Conservation (phyloP, 768 basidiomycete species). For the Podaxis sp. region DNA sequence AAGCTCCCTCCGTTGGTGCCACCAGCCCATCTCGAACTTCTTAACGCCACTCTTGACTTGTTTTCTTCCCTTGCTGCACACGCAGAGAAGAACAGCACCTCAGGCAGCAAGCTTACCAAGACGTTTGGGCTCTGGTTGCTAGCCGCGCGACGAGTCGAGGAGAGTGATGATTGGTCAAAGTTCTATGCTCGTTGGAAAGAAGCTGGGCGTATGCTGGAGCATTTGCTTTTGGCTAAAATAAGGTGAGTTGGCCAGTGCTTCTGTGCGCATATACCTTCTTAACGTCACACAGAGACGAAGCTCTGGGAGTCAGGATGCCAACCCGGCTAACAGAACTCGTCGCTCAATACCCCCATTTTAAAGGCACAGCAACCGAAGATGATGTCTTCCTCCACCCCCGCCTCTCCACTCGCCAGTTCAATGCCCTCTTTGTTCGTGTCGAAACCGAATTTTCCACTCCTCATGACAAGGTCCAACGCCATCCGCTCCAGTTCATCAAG, state of each 20-base stretch:
- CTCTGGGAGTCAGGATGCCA: constrained; percentile 54
- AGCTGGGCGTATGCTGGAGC: constrained; percentile 70
- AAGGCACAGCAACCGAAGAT: constrained; percentile 30
- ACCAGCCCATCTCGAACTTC: constrained; percentile 52
- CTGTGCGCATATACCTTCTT: background rate
- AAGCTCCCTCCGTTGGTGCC: constrained; percentile 61
- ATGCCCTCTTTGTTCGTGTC: constrained; percentile 67
- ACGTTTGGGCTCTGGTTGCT: constrained; percentile 75
- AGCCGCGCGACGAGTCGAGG: constrained; percentile 41
- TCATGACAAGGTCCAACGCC: constrained; percentile 36
- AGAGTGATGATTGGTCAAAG: constrained; percentile 54
- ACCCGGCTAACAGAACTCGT: constrained; percentile 70
- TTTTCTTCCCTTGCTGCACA: constrained; percentile 72
- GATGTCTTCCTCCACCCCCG: constrained; percentile 58
- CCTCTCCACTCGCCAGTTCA: constrained; percentile 63
- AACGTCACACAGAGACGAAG: constrained; percentile 51
- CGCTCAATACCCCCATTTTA: constrained; percentile 62
- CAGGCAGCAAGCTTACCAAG: constrained; percentile 76
- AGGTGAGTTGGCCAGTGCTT: constrained; percentile 42
- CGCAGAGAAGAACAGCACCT: constrained; percentile 68
- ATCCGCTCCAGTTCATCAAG: constrained; percentile 55
- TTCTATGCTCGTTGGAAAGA: constrained; percentile 79
- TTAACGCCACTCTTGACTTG: constrained; percentile 56
- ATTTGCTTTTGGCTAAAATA: constrained; percentile 70
- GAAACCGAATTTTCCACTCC: constrained; percentile 49